These are phyloP conservation scores for Psilocybe cyanescens DNA, from an alignment of 768 basidiomycete genomes.

Conservation along the genomic window DNA sequence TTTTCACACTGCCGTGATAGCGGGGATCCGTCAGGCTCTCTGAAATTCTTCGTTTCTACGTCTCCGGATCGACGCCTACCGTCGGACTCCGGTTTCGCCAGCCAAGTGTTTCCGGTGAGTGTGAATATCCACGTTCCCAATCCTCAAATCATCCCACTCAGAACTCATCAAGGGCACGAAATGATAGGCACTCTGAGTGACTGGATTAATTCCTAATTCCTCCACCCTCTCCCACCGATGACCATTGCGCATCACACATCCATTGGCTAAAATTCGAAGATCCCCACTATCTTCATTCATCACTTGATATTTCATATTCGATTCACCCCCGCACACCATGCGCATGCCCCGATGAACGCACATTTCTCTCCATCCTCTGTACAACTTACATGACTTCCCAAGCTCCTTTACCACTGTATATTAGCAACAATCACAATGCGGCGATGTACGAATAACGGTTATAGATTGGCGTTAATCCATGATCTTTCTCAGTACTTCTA, in stretches of 20 bases:
- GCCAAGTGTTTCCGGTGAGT: constrained; percentile 20
- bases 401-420: constrained; percentile 9
- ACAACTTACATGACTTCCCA: constrained; percentile 1
- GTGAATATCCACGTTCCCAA: constrained; percentile 10
- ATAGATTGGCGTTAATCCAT: neutral
- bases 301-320: neutral
- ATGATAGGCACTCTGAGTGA: constrained; percentile 25
- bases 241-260: constrained; percentile 2
- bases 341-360: constrained; percentile 4
- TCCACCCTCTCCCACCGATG: constrained; percentile 11
- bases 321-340: constrained; percentile 6
- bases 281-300: constrained; percentile 7
- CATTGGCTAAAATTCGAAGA: constrained; percentile 6
- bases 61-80: constrained; percentile 44
- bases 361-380: neutral
- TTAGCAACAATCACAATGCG: constrained; percentile 13
- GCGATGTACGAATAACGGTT: constrained; percentile 9
- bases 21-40: constrained; percentile 49
- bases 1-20: constrained; percentile 46
- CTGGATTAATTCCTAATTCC: constrained; percentile 11
- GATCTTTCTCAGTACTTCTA: neutral
- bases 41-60: constrained; percentile 56
- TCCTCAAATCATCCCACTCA: constrained; percentile 19
- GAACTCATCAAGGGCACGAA: constrained; percentile 19
- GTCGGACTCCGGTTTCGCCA: constrained; percentile 21